Conservation (phyloP, 2,329 filamentous ascomycete species). For the Rutstroemia sp. region DNA sequence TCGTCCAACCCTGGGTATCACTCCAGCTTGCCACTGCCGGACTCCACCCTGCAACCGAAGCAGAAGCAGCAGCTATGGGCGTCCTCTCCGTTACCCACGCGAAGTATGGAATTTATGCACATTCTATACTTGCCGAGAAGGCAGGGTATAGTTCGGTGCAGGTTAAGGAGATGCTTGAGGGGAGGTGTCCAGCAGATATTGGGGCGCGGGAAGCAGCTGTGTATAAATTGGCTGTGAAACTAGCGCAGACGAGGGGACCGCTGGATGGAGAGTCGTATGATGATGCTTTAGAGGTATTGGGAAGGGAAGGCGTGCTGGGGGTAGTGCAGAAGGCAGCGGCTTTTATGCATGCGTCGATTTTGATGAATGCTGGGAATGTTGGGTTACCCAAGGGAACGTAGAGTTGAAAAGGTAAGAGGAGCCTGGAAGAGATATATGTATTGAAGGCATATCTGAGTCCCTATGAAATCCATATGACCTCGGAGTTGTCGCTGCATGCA, state of each 20-base stretch:
- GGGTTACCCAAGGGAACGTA: background rate
- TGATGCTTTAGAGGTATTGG: background rate
- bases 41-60: background rate
- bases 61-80: background rate
- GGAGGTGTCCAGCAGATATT: background rate
- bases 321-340: background rate
- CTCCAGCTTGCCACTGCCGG: background rate
- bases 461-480: no score
- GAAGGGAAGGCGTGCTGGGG: background rate
- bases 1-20: background rate
- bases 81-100: background rate
- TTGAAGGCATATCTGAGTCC: no score
- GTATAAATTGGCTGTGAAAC: background rate
- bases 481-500: no score
- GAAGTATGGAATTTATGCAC: background rate
- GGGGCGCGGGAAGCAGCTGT: background rate
- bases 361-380: constrained; percentile 1
- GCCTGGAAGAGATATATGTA: no score
- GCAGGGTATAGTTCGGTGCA: background rate
- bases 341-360: constrained; percentile 1
- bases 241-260: background rate
- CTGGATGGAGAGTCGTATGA: background rate
- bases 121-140: background rate
- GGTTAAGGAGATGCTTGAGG: background rate
- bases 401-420: no score